A percentile compares a stretch with the other conserved stretches of the same genome.
Conservation (phyloP, 2,329 filamentous ascomycete genomes). For the Paecilomyces variotii region DNA sequence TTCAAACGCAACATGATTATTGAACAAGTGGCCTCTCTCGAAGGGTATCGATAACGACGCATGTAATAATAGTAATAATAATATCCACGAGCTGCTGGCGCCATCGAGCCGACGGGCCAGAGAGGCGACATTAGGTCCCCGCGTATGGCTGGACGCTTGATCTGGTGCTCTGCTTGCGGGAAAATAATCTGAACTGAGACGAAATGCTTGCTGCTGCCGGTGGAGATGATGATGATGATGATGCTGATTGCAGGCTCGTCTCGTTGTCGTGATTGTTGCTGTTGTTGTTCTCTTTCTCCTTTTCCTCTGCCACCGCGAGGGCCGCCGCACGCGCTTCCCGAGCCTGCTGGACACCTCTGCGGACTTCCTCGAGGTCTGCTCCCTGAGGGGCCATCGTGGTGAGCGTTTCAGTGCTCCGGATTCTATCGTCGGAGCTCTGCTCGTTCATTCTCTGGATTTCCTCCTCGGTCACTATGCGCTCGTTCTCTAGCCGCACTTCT, state of each 20-base stretch:
- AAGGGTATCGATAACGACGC: background rate
- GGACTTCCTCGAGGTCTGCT: conserved; percentile 31
- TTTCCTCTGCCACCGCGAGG: conserved; percentile 8
- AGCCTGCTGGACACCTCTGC: conserved; percentile 32
- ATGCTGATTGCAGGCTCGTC: background rate
- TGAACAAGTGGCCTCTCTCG: background rate
- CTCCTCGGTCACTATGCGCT: conserved; percentile 40
- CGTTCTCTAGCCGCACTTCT: conserved; percentile 68
- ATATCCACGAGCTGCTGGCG: background rate
- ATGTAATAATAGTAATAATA: background rate
- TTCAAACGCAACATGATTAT: background rate
- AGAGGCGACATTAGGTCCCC: conserved; percentile 19
- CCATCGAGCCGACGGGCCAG: background rate
- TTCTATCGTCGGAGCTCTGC: conserved; percentile 21
- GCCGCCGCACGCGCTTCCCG: conserved; percentile 24
- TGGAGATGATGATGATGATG: conserved; percentile 1
- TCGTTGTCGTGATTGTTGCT: conserved; percentile 2
- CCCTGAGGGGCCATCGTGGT: conserved; percentile 35
- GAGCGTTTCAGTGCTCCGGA: conserved; percentile 27
- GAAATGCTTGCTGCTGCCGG: conserved; percentile 23
- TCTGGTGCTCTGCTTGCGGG: conserved; percentile 7
- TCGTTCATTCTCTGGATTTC: conserved; percentile 35
- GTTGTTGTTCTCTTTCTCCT: conserved; percentile 2
- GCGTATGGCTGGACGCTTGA: conserved; percentile 24
- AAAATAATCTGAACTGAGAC: conserved; percentile 6